These are phyloP conservation scores for Puccinellia tenuiflora DNA, from an alignment of 176 grass and related monocot species.

Conservation along the genomic window DNA sequence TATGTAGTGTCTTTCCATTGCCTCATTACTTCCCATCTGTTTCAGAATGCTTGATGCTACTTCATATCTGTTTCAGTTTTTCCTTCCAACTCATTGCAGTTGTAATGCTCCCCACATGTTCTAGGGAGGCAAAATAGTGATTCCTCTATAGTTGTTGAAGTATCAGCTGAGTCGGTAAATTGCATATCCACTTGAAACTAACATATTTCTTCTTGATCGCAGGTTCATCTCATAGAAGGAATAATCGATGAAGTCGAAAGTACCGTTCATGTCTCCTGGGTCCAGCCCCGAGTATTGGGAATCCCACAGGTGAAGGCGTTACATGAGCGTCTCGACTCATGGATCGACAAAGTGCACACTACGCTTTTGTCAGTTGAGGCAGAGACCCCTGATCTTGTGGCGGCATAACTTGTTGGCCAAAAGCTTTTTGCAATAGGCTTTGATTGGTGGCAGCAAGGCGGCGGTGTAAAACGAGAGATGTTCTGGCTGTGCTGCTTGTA, in stretches of 20 bases:
- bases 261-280: constrained; percentile 82
- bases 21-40: background rate
- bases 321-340: constrained; percentile 60
- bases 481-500: constrained; percentile 1
- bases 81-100: background rate
- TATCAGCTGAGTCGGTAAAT: background rate
- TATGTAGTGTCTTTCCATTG: background rate
- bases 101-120: background rate
- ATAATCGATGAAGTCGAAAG: constrained; percentile 90
- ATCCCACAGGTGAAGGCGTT: constrained; percentile 76
- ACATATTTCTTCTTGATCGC: background rate
- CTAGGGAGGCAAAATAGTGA: background rate
- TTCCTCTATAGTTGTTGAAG: constrained; percentile 8
- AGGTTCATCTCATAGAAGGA: constrained; percentile 98
- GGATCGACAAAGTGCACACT: constrained; percentile 80
- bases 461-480: constrained; percentile 21
- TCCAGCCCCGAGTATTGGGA: constrained; percentile 85
- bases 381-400: constrained; percentile 88
- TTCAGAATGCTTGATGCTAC: background rate
- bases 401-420: constrained; percentile 26
- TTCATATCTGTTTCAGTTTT: background rate
- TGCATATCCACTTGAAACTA: background rate
- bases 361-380: constrained; percentile 79
- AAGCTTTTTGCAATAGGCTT: constrained; percentile 19
- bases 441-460: background rate